Evolutionary conservation across 352 stramenopile genomes (phyloP).

Genomic region (Thalassiosira livingstoniorum): DNA sequence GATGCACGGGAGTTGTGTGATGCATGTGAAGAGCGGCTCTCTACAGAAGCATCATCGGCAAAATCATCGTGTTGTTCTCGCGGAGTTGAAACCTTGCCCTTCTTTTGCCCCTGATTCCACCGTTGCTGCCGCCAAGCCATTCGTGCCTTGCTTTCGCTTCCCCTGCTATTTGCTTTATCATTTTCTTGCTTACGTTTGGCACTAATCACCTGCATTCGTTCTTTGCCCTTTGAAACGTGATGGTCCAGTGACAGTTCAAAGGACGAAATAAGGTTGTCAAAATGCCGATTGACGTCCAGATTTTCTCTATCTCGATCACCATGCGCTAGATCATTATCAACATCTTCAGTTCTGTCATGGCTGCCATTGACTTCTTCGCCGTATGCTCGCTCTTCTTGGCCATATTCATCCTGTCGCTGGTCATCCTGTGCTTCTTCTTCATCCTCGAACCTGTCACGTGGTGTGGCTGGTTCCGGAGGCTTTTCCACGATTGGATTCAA

Average conservation of each 20-base stretch:
- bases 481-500: not conserved
- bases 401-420: not conserved
- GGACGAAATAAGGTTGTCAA: slow-evolving; percentile 32
- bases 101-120: not conserved
- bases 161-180: too few species aligned
- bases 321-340: not conserved
- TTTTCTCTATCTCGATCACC: not conserved
- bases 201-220: not conserved
- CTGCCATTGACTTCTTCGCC: not conserved
- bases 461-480: not conserved
- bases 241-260: slow-evolving; percentile 29
- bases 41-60: slow-evolving; percentile 14
- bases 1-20: too few species aligned
- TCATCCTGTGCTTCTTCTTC: not conserved
- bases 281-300: slow-evolving; percentile 25
- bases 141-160: too few species aligned
- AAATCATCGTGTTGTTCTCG: not conserved
- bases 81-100: not conserved
- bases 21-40: too few species aligned
- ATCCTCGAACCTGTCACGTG: not conserved
- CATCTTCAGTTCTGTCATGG: not conserved
- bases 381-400: not conserved
- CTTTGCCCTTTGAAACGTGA: not conserved
- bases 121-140: too few species aligned
- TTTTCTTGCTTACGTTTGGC: slow-evolving; percentile 1